phyloP scores from a whole-genome alignment of 176 grass and related monocot genomes.

The Ananas comosus region DNA sequence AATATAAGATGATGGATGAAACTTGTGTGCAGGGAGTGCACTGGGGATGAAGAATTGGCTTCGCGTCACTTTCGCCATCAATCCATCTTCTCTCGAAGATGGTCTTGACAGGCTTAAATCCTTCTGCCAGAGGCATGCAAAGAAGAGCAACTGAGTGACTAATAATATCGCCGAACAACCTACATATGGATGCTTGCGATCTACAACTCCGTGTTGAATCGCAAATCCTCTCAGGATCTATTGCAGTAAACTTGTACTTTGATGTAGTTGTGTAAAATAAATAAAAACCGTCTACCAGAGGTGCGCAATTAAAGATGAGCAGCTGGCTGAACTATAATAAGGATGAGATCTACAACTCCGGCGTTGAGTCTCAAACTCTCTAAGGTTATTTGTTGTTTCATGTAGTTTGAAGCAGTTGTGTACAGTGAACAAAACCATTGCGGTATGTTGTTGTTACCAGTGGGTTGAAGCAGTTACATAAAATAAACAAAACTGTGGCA shows the following conservation, averaged over 20 bases:
- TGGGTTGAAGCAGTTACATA: too few species aligned
- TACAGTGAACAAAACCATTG: too few species aligned
- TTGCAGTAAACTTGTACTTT: neutral
- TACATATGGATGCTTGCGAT: neutral
- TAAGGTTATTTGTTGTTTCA: too few species aligned
- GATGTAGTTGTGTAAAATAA: neutral
- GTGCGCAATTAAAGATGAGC: too few species aligned
- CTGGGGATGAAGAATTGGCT: conserved; percentile 63
- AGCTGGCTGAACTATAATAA: too few species aligned
- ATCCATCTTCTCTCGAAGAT: conserved; percentile 35
- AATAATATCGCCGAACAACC: neutral
- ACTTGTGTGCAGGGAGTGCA: conserved; percentile 24
- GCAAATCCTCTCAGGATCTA: neutral
- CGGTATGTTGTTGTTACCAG: too few species aligned
- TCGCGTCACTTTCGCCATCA: conserved; percentile 51
- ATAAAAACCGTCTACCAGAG: neutral
- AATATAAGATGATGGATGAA: too few species aligned
- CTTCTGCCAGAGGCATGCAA: conserved; percentile 55
- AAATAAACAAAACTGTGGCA: too few species aligned
- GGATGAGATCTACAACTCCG: too few species aligned
- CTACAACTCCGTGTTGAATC: neutral
- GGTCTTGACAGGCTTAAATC: conserved; percentile 54
- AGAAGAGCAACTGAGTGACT: conserved; percentile 7
- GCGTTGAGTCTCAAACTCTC: too few species aligned
- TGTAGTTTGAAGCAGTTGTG: too few species aligned